A percentile compares a stretch with the other conserved stretches of the same genome.
Conservation (phyloP, 2,329 filamentous ascomycete genomes). For the Cladosporium sp. region DNA sequence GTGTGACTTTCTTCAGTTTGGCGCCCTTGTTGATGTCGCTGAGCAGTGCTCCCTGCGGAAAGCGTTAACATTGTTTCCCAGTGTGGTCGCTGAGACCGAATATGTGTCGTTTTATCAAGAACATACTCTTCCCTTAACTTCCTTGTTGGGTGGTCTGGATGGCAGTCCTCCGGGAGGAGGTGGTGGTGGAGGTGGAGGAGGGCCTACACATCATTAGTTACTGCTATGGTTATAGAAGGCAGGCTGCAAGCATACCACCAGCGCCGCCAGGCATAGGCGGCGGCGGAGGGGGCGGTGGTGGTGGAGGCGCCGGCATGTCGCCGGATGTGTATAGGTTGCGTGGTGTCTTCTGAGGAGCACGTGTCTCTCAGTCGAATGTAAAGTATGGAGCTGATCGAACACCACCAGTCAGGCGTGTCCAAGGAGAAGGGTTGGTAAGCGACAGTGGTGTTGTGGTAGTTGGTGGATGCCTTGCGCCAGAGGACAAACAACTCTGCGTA, state of each 20-base stretch:
- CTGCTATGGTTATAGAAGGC: background rate
- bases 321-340: background rate
- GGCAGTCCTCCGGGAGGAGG: conserved; percentile 60
- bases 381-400: background rate
- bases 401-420: background rate
- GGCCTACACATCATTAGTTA: conserved; percentile 42
- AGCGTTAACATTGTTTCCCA: background rate
- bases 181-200: conserved; percentile 66
- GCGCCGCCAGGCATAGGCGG: conserved; percentile 59
- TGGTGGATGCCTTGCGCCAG: background rate
- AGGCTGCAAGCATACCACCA: conserved; percentile 46
- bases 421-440: background rate
- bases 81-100: background rate
- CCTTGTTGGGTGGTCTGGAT: conserved; percentile 57
- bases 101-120: background rate
- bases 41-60: conserved; percentile 76
- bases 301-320: conserved; percentile 35
- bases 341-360: background rate
- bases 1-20: conserved; percentile 74
- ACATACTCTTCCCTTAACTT: conserved; percentile 65
- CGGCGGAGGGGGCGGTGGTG: conserved; percentile 69
- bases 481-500: background rate
- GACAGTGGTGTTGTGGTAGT: background rate
- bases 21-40: conserved; percentile 83
- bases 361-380: background rate